phyloP scores from a whole-genome alignment of 352 stramenopile species.

The Blastocystis sp. region DNA sequence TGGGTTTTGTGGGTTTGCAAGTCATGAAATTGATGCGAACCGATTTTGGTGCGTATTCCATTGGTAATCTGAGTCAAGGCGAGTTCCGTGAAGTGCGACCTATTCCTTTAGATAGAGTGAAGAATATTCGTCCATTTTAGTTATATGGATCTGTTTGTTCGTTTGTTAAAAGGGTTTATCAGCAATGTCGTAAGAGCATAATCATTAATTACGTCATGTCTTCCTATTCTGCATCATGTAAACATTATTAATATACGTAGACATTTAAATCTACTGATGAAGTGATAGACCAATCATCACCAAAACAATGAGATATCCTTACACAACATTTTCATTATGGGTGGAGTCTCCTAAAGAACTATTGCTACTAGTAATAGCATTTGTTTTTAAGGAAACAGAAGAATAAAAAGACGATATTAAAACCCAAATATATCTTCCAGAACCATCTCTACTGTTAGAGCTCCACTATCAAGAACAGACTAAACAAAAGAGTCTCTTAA shows the following conservation, averaged over 20 bases:
- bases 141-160: not conserved
- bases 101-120: constrained; percentile 72
- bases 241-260: constrained; percentile 62
- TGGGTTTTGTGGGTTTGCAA: constrained; percentile 80
- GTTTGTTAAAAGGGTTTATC: constrained; percentile 59
- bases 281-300: not conserved
- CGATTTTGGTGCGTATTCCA: constrained; percentile 82
- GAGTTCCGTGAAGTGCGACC: constrained; percentile 77
- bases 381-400: too few species aligned
- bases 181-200: constrained; percentile 12
- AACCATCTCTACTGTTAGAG: constrained; percentile 3
- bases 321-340: constrained; percentile 30
- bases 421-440: constrained; percentile 60
- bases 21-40: constrained; percentile 84
- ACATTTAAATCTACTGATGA: constrained; percentile 68
- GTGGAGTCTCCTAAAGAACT: too few species aligned
- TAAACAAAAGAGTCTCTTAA: not conserved
- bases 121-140: not conserved
- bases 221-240: constrained; percentile 68
- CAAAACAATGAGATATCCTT: not conserved
- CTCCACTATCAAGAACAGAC: constrained; percentile 28
- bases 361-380: too few species aligned
- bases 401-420: not conserved
- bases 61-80: constrained; percentile 78
- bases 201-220: constrained; percentile 59